Conservation (phyloP, 1,284 basidiomycete species). For the Cutaneotrichosporon sp. region DNA sequence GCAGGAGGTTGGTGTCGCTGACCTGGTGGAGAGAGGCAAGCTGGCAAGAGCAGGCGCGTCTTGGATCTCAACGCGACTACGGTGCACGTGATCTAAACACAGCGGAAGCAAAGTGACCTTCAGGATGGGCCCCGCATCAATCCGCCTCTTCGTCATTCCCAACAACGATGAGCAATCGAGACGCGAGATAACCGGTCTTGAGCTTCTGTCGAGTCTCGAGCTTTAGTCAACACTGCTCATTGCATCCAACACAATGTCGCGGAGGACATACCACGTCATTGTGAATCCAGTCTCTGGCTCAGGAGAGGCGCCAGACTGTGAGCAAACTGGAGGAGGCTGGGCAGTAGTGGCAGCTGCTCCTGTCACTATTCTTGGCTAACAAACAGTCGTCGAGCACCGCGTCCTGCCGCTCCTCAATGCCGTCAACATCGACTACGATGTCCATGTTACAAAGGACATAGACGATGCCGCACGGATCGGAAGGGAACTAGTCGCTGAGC, state of each 20-base stretch:
- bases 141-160: neutral
- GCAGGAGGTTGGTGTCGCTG: neutral
- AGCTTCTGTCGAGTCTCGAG: neutral
- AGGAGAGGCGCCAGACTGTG: conserved; percentile 29
- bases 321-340: too few relatives aligned
- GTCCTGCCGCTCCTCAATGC: conserved; percentile 62
- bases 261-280: conserved; percentile 24
- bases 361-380: conserved; percentile 4
- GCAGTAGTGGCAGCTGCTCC: too few relatives aligned
- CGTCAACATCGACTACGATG: conserved; percentile 37
- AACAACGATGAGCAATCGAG: too few relatives aligned
- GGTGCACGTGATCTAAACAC: neutral
- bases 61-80: neutral
- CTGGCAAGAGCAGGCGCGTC: neutral
- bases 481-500: conserved; percentile 48
- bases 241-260: neutral
- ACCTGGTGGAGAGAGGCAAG: neutral
- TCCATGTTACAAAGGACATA: conserved; percentile 55
- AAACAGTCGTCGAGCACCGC: conserved; percentile 54
- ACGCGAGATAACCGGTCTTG: too few relatives aligned
- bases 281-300: conserved; percentile 38
- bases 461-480: conserved; percentile 61
- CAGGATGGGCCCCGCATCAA: too few relatives aligned
- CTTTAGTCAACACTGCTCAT: neutral
- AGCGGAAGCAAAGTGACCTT: too few relatives aligned